Evolutionary conservation across 257 asterid species (phyloP).

Genomic region (Nicotiana noctiflora): DNA sequence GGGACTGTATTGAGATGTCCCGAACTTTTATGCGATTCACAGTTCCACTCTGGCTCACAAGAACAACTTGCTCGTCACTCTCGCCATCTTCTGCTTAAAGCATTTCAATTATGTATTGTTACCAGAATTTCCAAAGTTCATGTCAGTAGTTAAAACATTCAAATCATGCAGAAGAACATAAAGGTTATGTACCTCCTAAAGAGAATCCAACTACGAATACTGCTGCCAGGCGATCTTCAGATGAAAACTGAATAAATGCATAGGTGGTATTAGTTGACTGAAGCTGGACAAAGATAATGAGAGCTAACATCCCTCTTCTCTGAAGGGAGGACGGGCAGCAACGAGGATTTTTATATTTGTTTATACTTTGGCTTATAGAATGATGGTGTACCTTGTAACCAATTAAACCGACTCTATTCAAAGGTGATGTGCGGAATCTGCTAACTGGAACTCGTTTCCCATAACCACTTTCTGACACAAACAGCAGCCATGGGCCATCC

Average conservation of each 20-base stretch:
- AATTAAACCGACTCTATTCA: conserved; percentile 75
- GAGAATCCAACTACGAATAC: conserved; percentile 91
- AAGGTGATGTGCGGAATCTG: conserved; percentile 58
- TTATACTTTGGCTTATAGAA: background rate
- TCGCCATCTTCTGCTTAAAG: conserved; percentile 74
- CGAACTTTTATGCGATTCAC: conserved; percentile 93
- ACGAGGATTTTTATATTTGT: background rate
- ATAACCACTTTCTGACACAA: conserved; percentile 76
- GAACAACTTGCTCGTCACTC: conserved; percentile 93
- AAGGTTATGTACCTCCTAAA: conserved; percentile 49
- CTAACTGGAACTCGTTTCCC: conserved; percentile 95
- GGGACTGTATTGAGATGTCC: conserved; percentile 90
- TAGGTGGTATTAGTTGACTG: background rate
- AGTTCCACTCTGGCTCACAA: conserved; percentile 98
- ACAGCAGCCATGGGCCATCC: conserved; percentile 90
- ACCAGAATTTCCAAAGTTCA: background rate
- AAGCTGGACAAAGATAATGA: background rate
- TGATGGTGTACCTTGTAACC: conserved; percentile 70
- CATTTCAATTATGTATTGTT: background rate
- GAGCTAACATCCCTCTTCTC: background rate
- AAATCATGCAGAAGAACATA: background rate
- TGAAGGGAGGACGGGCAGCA: background rate
- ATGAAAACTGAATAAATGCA: conserved; percentile 48
- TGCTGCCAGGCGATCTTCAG: conserved; percentile 82
- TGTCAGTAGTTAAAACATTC: background rate